Conservation (phyloP, 768 basidiomycete genomes). For the Trametes sanguinea region DNA sequence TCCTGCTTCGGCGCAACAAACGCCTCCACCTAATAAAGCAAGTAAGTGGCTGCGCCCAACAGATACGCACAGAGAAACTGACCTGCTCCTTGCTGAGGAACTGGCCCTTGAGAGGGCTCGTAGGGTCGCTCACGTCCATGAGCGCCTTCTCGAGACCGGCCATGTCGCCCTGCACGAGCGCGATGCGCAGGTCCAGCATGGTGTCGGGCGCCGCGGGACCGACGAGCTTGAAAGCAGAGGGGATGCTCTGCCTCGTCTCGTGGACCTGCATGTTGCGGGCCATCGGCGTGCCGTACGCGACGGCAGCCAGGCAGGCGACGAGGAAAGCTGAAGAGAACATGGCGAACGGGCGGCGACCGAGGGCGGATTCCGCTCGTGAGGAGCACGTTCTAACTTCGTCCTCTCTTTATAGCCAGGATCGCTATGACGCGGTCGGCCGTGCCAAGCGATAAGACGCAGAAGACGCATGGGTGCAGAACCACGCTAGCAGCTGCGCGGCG, state of each 20-base stretch:
- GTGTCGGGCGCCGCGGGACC: constrained; percentile 36
- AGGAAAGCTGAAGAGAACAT: constrained; percentile 27
- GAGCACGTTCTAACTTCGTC: background rate
- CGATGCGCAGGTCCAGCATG: constrained; percentile 40
- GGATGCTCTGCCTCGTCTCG: constrained; percentile 32
- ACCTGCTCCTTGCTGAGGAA: constrained; percentile 43
- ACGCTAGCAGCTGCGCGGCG: constrained; percentile 9
- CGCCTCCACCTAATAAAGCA: constrained; percentile 26
- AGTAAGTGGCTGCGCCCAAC: background rate
- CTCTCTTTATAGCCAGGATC: background rate
- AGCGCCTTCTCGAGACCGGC: constrained; percentile 40
- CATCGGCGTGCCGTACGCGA: constrained; percentile 27
- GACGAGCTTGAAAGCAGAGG: constrained; percentile 32
- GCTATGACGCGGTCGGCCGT: background rate
- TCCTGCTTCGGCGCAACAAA: constrained; percentile 33
- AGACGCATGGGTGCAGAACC: constrained; percentile 1
- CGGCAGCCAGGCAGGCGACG: constrained; percentile 25
- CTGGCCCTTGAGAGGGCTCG: constrained; percentile 40
- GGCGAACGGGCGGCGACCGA: background rate
- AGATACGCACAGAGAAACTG: background rate
- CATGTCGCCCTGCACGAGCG: constrained; percentile 39
- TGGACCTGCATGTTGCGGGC: constrained; percentile 33
- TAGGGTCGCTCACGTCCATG: constrained; percentile 41
- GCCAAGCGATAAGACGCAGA: constrained; percentile 12
- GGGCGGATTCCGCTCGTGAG: constrained; percentile 3